Base-by-base conservation (phyloP, 257 asterid genomes). In the Jaltomata sinuosa region DNA sequence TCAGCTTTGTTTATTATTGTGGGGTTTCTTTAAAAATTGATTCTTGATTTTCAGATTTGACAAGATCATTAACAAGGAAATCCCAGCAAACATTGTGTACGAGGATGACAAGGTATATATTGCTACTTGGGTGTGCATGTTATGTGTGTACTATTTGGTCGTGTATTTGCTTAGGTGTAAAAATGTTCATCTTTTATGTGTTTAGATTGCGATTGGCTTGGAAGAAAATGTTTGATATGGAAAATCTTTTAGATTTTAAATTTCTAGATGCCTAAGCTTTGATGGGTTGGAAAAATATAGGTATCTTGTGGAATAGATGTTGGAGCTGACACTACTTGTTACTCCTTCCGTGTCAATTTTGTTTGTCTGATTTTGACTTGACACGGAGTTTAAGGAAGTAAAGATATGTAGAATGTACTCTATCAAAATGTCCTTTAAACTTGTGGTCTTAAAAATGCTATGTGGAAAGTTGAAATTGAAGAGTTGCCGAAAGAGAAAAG, bases 71-170 rank as follows among this genome's bases (percentile, higher is more conserved):
- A 92, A 88, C 84, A 96, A 93, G 92, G 88, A 94, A 89, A 96
- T 96, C 3, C 96, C 98, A 15, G 91, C 98, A 57, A 86, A 82
- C 83, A 82, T 94, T 84, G 98, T 96, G 11, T 96, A 80, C 80
- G 99, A 96, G 92, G 98, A 96, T 90, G 98, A 93, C 77, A 86
- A 96, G 95, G 99, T 96, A 81, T 69, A 16, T 74, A 19, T n/a
- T 45, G 81, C 80, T 16, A 5, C n/a, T 38, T 40, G 10, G 21
- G 22, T 74, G 25, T 45, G 10, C 12, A 11, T 62, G 0, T 5
- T 5, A 0, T 10, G 64, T 57, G 42, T 34, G n/a, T 19, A n/a
- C n/a, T n/a, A n/a, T 21, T 69, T 55, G n/a, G 62, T 55, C 29
- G 0, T 59, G 67, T 59, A 59, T 59, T 22, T 22, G 32, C 25